A percentile compares a stretch with the other conserved stretches of the same genome.
phyloP scores from a whole-genome alignment of 2,329 filamentous ascomycete genomes.

The Clonostachys solani region DNA sequence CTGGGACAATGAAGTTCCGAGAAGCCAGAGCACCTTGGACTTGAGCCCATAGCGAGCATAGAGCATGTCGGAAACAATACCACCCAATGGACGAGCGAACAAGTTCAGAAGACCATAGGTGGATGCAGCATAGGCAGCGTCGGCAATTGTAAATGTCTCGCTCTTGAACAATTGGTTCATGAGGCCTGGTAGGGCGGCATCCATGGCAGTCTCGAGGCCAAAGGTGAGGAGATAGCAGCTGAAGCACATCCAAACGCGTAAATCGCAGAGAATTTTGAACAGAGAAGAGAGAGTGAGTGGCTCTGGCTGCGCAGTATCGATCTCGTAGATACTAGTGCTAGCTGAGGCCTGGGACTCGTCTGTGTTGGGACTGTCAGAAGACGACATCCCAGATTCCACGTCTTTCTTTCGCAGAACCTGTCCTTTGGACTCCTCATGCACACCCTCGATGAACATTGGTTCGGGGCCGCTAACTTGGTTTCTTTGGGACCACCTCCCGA shows the following conservation, averaged over 20 bases:
- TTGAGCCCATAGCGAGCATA: conserved; percentile 31
- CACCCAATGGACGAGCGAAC: conserved; percentile 62
- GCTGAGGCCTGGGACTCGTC: not conserved
- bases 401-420: not conserved
- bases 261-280: not conserved
- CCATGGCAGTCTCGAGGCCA: conserved; percentile 59
- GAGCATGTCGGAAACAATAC: conserved; percentile 47
- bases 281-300: not conserved
- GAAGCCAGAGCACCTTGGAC: conserved; percentile 18
- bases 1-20: conserved; percentile 39
- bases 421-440: not conserved
- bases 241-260: conserved; percentile 2
- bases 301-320: conserved; percentile 1
- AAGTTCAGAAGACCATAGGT: conserved; percentile 76
- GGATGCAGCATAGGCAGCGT: conserved; percentile 38
- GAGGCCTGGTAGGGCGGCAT: not conserved
- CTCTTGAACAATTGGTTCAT: conserved; percentile 42
- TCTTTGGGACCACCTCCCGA: conserved; percentile 1
- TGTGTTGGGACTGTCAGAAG: not conserved
- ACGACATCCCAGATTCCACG: too few relatives aligned
- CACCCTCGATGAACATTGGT: not conserved
- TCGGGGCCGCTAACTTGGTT: not conserved
- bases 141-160: conserved; percentile 50
- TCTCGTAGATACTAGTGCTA: too few relatives aligned
- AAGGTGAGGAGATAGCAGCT: conserved; percentile 29